Evolutionary conservation across 2,329 filamentous ascomycete genomes (phyloP).

Genomic region (Zasmidium citrigriseum): DNA sequence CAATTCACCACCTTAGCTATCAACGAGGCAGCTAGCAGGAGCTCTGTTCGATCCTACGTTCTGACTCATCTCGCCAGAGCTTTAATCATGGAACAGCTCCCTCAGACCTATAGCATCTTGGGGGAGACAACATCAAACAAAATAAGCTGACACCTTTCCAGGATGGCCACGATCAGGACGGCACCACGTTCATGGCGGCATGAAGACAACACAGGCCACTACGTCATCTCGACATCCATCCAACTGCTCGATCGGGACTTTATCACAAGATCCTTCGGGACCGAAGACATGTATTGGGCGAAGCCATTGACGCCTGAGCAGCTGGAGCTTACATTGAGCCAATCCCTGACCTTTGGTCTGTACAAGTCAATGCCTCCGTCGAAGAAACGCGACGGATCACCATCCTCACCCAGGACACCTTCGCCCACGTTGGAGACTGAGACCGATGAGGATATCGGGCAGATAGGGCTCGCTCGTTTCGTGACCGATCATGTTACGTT

Average conservation of each 20-base stretch:
- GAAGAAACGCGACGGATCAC: slow-evolving; percentile 10
- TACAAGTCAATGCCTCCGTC: slow-evolving; percentile 16
- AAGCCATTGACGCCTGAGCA: slow-evolving; percentile 20
- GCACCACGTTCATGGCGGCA: background rate
- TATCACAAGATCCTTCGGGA: slow-evolving; percentile 30
- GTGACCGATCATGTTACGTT: slow-evolving; percentile 30
- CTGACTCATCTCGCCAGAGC: background rate
- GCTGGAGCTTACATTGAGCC: slow-evolving; percentile 23
- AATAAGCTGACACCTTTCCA: background rate
- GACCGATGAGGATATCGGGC: slow-evolving; percentile 14
- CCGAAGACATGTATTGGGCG: slow-evolving; percentile 35
- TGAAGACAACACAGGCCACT: background rate
- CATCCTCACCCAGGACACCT: slow-evolving; percentile 26
- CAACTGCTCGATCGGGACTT: slow-evolving; percentile 24
- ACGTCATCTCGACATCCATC: slow-evolving; percentile 21
- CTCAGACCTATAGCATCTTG: background rate
- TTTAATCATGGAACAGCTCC: background rate
- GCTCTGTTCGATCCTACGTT: background rate
- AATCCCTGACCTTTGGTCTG: slow-evolving; percentile 32
- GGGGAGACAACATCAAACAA: background rate
- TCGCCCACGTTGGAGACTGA: slow-evolving; percentile 23
- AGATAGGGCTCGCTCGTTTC: slow-evolving; percentile 32
- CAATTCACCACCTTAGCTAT: background rate
- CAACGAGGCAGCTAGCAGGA: background rate
- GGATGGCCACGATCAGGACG: background rate